Base-by-base conservation (phyloP, 1,284 basidiomycete species). In the Mycosarcoma mackinlayi region DNA sequence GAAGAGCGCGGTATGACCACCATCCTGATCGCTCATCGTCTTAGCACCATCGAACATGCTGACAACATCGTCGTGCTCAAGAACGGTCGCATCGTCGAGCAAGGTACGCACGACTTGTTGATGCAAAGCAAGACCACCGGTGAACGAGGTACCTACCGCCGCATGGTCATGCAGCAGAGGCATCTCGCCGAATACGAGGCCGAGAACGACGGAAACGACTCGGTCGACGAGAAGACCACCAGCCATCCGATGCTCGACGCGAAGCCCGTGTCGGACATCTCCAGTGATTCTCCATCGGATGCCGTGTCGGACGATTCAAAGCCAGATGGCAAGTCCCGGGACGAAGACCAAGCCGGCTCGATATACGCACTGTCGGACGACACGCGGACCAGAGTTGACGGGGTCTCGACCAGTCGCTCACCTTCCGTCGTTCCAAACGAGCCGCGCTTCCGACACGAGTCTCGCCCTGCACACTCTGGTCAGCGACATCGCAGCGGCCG, bases 11-110 rank as follows among this genome's bases (percentile, higher is more conserved):
- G 78, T 4, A 82, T 82, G 79, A 81, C 80, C 8, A 71, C 63
- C 18, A 69, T 76, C 24, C 53, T 80, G 37, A 76, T 81, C n/a
- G 80, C 80, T 5, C 80, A 82, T 51, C 76, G 80, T 28, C 70
- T 82, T 19, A 77, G 75, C 37, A 82, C 80, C 5, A 72, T 82
- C 33, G 69, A 73, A 53, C 71, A 81, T 23, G 80, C 80, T 1
- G 79, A 82, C 55, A 62, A 67, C 48, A 82, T 82, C 33, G 60
- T 81, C 18, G 76, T 77, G 10, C 65, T 82, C 40, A 64, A 73
- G 40, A 61, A 68, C 5, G 80, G 80, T 7, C 44, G 45, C 6
- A 66, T 81, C n/a, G 57, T 80, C 38, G 80, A 80, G 49, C 44
- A 70, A 21, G 80, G 79, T 27, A 76, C 61, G 27, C 77, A 80